Evolutionary conservation across 2,329 filamentous ascomycete genomes (phyloP), one percentile per base, ranked within the genome.

Genomic region (Chaetomiaceae sp.): DNA sequence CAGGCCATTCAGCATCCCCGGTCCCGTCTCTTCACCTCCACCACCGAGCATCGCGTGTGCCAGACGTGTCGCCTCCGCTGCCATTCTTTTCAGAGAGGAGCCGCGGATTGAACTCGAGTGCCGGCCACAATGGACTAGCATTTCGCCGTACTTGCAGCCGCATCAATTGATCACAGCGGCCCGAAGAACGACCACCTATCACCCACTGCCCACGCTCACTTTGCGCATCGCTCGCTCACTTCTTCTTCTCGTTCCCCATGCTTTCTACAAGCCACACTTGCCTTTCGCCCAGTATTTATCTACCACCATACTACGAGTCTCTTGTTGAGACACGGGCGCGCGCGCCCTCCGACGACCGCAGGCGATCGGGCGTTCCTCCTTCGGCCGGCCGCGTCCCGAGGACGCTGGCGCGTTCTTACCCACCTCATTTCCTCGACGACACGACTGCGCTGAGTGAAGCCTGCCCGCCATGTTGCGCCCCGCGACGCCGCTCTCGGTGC

Each of bases 401-500:
- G 69, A 62, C 69, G 68, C 65, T 55, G 68, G 68, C 68, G 47
- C 54, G 50, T 32, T 35, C 45, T 38, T 17, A 36, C 29, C 44
- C 5, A 44, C 42, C 38, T 20, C 41, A 27, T 15, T 19, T 19
- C 33, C 30, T 29, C n/a, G n/a, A n/a, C n/a, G n/a, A n/a, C n/a
- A 24, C 38, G 34, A 36, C 29, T 10, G 12, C 29, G 14, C 32
- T 35, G 42, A 20, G 34, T 38, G 15, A 41, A 32, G 14, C n/a
- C 22, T 53, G 56, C 58, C 62, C 71, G 81, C 70, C 71, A 88
- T 95, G 81, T 74, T 97, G 65, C 87, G 90, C 62, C 90, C 93
- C 52, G 91, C 93, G 52, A 97, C 93, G 50, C 91, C 93, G 57
- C 73, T 98, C 63, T 83, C 90, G 57, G 73, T 95, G 57, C 72